Evolutionary conservation across 1,284 basidiomycete species (phyloP).

Genomic region (Trichosporon asahii): DNA sequence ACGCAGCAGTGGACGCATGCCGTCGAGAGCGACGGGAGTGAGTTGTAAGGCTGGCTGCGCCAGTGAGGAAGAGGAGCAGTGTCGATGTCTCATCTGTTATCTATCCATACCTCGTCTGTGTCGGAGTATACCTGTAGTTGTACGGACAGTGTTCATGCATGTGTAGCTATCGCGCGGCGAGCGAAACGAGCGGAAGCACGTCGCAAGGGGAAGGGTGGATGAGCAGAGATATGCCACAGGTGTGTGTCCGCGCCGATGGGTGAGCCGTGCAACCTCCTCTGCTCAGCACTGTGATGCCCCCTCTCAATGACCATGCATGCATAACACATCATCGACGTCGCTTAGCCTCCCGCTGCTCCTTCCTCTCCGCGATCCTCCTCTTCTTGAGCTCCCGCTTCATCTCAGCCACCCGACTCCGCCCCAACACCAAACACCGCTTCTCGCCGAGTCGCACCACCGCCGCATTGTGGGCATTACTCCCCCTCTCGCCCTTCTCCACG

Average conservation of each 20-base stretch:
- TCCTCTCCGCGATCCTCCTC: constrained; percentile 7
- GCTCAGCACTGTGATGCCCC: no score
- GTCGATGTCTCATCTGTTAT: not conserved
- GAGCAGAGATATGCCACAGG: no score
- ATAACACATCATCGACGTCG: not conserved
- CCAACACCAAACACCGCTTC: constrained; percentile 47
- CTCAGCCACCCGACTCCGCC: constrained; percentile 8
- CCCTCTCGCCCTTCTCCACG: constrained; percentile 25
- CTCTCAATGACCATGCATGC: not conserved
- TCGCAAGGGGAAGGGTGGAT: no score
- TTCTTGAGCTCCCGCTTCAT: constrained; percentile 4
- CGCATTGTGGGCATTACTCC: constrained; percentile 33
- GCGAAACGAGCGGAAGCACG: no score
- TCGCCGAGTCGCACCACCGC: constrained; percentile 53
- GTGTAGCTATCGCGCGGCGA: not conserved
- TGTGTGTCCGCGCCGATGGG: no score
- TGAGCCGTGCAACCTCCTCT: no score
- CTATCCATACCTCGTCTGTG: not conserved
- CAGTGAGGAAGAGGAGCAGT: not conserved
- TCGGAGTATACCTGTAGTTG: not conserved
- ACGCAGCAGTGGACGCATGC: no score
- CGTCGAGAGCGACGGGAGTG: no score
- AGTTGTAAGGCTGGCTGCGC: no score
- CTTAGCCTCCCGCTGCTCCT: constrained; percentile 2
- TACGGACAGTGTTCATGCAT: not conserved